Conservation (phyloP, 2,329 filamentous ascomycete genomes). For the Xenosphaeropsis pyriputrescens region DNA sequence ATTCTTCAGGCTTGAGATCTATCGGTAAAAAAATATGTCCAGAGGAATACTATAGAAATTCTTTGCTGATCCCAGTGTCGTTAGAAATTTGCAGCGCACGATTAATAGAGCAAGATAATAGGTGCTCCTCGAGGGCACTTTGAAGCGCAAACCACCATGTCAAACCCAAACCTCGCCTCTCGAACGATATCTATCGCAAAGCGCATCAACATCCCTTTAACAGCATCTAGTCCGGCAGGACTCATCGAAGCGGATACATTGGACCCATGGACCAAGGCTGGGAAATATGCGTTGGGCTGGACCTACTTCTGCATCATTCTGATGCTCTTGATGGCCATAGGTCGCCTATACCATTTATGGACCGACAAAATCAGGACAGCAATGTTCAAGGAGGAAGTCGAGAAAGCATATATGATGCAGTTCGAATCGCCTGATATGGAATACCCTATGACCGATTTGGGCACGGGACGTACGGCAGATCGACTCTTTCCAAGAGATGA, state of each 20-base stretch:
- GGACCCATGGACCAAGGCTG: slow-evolving; percentile 70
- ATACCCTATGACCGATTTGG: slow-evolving; percentile 44
- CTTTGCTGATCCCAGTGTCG: too few relatives aligned
- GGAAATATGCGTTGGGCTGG: slow-evolving; percentile 78
- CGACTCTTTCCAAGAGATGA: slow-evolving; percentile 56
- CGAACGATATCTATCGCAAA: slow-evolving; percentile 20
- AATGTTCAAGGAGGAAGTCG: slow-evolving; percentile 62
- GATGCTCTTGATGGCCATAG: slow-evolving; percentile 47
- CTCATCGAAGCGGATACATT: slow-evolving; percentile 46
- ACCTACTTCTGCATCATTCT: slow-evolving; percentile 75
- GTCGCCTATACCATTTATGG: slow-evolving; percentile 79
- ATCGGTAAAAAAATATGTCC: too few relatives aligned
- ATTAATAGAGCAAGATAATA: slow-evolving; percentile 3
- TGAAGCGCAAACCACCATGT: slow-evolving; percentile 6
- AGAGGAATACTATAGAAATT: too few relatives aligned
- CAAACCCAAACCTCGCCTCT: slow-evolving; percentile 14
- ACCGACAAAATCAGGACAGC: slow-evolving; percentile 87
- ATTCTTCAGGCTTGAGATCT: too few relatives aligned
- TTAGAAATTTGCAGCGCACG: too few relatives aligned
- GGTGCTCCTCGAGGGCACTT: slow-evolving; percentile 5
- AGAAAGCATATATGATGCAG: slow-evolving; percentile 27
- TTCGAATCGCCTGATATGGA: slow-evolving; percentile 45
- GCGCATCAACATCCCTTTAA: slow-evolving; percentile 45
- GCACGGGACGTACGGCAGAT: slow-evolving; percentile 37
- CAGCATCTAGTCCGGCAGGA: slow-evolving; percentile 42